Evolutionary conservation across 768 basidiomycete species (phyloP), one percentile per base, ranked within the genome.

Genomic region (Dioszegia crocea): DNA sequence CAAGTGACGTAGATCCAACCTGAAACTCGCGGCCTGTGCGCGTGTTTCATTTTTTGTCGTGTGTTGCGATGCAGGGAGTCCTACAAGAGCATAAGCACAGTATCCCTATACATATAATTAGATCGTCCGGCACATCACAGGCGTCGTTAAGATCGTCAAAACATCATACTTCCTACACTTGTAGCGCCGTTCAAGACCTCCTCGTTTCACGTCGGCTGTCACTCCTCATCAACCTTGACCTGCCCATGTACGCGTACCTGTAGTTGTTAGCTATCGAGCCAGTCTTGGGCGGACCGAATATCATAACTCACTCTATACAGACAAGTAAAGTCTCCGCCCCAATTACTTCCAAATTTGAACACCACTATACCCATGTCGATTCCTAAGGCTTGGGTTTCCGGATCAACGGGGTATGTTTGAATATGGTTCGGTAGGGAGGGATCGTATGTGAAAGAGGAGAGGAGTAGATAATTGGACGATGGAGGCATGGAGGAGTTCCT

Each of bases 261-360:
- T 5, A 39, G 8, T 12, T 21, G 26, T 57, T 31, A 57, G 56
- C 33, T 48, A n/a, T 23, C 3, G 2, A 14, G 19, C 24, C 19
- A 8, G 11, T 53, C 23, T 16, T 10, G 36, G 11, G n/a, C 3
- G 19, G 12, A n/a, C 3, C 30, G 16, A 33, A 21, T 4, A 9
- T 1, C n/a, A 19, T 16, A 45, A 68, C 76, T 68, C 56, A 75
- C 76, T 55, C 74, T 63, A 48, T 77, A 98, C 38, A 98, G 77
- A 76, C 94, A 98, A 0, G 93, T 96, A 73, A 83, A 89, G 57
- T 87, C 85, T 5, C 82, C 80, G 40, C 93, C 94, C 87, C 91
- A 97, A 73, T 97, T 98, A 71, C 80, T 87, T 77, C 84, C 81
- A 66, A 98, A 80, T 62, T 84, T 80, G 71, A 96, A 80, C 60